phyloP scores from a whole-genome alignment of 1,284 basidiomycete species.

The Athelia psychrophila region DNA sequence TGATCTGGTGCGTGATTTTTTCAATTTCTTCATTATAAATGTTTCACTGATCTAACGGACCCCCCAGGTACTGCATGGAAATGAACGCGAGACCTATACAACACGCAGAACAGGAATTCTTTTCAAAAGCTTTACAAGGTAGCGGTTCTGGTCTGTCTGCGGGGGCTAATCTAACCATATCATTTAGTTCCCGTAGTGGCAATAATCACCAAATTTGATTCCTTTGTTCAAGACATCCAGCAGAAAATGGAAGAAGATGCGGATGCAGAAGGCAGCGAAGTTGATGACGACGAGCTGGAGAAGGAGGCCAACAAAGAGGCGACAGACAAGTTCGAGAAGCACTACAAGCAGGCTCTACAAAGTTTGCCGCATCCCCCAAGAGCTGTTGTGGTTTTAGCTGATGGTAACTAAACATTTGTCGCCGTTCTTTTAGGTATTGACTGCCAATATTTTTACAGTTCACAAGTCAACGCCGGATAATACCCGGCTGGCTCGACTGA shows the following conservation, averaged over 20 bases:
- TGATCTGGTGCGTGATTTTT: neutral
- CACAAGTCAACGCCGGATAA: neutral
- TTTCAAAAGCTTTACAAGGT: neutral
- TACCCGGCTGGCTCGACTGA: neutral
- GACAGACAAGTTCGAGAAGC: neutral
- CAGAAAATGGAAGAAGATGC: neutral
- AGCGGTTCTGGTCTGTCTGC: neutral
- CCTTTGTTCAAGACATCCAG: neutral
- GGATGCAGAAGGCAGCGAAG: neutral
- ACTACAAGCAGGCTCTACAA: neutral
- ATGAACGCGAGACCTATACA: neutral
- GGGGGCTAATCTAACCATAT: neutral
- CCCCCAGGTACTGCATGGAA: neutral
- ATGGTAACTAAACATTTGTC: too few relatives aligned
- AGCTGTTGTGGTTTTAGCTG: neutral
- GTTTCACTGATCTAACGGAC: too few relatives aligned
- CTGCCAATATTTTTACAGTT: too few relatives aligned
- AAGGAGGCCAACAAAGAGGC: neutral
- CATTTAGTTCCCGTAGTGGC: neutral
- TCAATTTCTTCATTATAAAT: neutral
- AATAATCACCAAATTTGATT: constrained; percentile 2
- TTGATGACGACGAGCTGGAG: neutral
- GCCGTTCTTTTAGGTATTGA: too few relatives aligned
- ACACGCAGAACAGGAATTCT: constrained; percentile 1
- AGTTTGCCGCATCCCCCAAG: neutral